phyloP scores from a whole-genome alignment of 305 asterid genomes.

The Fraxinus baroniana region DNA sequence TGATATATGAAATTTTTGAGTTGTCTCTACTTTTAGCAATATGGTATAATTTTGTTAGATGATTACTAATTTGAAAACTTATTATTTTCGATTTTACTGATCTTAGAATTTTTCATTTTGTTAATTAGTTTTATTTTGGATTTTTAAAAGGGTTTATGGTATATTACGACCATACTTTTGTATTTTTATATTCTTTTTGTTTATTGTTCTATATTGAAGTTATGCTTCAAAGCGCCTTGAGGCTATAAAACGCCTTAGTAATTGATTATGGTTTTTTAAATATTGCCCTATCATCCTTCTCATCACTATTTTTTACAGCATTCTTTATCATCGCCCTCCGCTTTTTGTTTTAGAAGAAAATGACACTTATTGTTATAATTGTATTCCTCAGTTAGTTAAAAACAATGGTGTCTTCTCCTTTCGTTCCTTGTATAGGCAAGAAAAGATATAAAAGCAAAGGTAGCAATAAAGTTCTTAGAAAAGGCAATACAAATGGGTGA shows the following conservation, averaged over 20 bases:
- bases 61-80: not conserved
- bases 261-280: not conserved
- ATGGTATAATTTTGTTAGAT: not conserved
- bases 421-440: not conserved
- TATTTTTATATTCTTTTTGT: not conserved
- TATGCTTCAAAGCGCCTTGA: not conserved
- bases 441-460: not conserved
- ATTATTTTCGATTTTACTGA: not conserved
- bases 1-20: not conserved
- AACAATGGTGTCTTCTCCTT: not conserved
- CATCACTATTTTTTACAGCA: not conserved
- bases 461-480: not conserved
- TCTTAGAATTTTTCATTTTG: not conserved
- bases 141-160: not conserved
- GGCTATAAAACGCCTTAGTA: not conserved
- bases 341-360: not conserved
- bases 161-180: not conserved
- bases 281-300: not conserved
- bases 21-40: not conserved
- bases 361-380: not conserved
- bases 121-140: not conserved
- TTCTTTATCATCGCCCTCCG: not conserved
- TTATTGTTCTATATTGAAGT: not conserved
- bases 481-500: not conserved
- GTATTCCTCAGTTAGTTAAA: not conserved